These are phyloP conservation scores for Persicaria maculosa DNA, from an alignment of 148 eudicot genomes.

Conservation along the genomic window DNA sequence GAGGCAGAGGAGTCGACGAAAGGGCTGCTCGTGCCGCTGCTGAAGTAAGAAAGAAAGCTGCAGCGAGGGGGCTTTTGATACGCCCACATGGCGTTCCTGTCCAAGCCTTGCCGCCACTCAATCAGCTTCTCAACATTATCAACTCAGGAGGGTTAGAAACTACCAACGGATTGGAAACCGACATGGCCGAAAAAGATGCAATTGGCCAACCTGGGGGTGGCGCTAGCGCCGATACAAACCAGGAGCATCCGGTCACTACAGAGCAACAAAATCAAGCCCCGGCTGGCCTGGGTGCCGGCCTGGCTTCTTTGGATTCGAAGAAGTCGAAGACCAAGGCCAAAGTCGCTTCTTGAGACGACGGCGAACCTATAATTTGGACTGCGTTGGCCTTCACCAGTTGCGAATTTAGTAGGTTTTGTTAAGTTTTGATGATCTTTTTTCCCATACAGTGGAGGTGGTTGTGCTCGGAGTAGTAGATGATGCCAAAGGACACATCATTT, in stretches of 20 bases:
- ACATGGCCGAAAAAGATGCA: constrained; percentile 23
- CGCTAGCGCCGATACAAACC: background rate
- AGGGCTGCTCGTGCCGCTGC: constrained; percentile 80
- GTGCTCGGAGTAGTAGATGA: background rate
- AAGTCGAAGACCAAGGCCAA: constrained; percentile 49
- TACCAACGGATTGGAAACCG: constrained; percentile 15
- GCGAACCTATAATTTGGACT: background rate
- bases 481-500: background rate
- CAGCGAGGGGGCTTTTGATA: constrained; percentile 50
- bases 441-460: background rate
- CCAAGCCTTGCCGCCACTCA: constrained; percentile 42
- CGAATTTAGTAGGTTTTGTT: background rate
- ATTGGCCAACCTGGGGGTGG: constrained; percentile 20
- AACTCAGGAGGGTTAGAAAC: constrained; percentile 34
- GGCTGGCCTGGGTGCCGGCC: constrained; percentile 56
- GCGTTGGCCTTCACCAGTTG: too few species aligned
- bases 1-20: constrained; percentile 79
- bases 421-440: constrained; percentile 1
- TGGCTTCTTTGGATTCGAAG: constrained; percentile 55
- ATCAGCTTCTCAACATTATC: constrained; percentile 44
- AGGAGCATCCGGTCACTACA: constrained; percentile 12
- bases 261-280: constrained; percentile 40
- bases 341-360: constrained; percentile 19
- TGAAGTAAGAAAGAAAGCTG: constrained; percentile 69
- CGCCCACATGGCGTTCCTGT: constrained; percentile 55